A percentile compares a stretch with the other conserved stretches of the same genome.
Conservation (phyloP, 495 filamentous ascomycete genomes). For the Tuber indicum region DNA sequence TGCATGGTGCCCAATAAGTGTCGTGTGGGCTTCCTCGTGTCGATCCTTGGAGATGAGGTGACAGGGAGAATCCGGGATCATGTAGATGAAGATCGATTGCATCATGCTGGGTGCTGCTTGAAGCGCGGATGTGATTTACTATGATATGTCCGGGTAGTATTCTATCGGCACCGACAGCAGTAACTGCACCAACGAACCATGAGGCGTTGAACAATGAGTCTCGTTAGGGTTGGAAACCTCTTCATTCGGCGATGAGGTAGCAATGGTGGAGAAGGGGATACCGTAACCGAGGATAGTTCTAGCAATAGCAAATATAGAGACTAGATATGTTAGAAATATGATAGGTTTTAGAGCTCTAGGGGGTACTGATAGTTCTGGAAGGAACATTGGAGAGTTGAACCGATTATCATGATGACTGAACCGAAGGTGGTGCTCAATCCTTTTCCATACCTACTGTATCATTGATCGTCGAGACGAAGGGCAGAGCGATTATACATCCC, state of each 20-base stretch:
- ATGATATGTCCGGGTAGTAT: slow-evolving; percentile 57
- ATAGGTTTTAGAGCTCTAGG: slow-evolving; percentile 3
- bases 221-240: slow-evolving; percentile 63
- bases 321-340: slow-evolving; percentile 24
- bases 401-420: slow-evolving; percentile 54
- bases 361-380: slow-evolving; percentile 45
- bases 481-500: slow-evolving; percentile 53
- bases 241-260: slow-evolving; percentile 58
- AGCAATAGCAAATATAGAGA: slow-evolving; percentile 59
- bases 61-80: slow-evolving; percentile 54
- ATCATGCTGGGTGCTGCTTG: slow-evolving; percentile 53
- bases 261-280: slow-evolving; percentile 59
- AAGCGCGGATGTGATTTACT: slow-evolving; percentile 57
- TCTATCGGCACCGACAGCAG: slow-evolving; percentile 52
- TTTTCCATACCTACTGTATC: slow-evolving; percentile 49
- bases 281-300: slow-evolving; percentile 61
- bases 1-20: slow-evolving; percentile 58
- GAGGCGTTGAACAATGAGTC: slow-evolving; percentile 61
- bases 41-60: slow-evolving; percentile 57
- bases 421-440: slow-evolving; percentile 57
- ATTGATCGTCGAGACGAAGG: slow-evolving; percentile 55
- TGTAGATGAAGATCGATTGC: slow-evolving; percentile 50
- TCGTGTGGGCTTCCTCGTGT: slow-evolving; percentile 52
- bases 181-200: slow-evolving; percentile 58
- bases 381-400: slow-evolving; percentile 54